Evolutionary conservation across 1,139 yeast species (phyloP), one percentile per base, ranked within the genome.

Genomic region (Pneumocystis carinii): DNA sequence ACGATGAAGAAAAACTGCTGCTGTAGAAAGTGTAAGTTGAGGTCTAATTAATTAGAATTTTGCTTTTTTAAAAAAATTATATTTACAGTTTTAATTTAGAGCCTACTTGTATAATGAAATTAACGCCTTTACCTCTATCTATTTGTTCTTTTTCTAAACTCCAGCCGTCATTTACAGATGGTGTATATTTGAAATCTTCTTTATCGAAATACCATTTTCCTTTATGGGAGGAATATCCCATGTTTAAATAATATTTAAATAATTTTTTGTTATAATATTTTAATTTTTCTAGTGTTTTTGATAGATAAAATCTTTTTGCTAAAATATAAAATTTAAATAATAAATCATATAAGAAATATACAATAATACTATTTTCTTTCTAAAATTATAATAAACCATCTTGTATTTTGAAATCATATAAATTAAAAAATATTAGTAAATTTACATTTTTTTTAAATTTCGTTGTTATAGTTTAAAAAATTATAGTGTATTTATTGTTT

Each of bases 1-100:
- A 63, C 84, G 72, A 66, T 81, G 84, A 63, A 80, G 73, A 66
- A 75, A 78, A 24, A 74, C 73, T n/a, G 80, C 70, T 0, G 83
- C 83, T 1, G 81, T 77, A 66, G 78, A 74, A 0, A 80, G 74
- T 15, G 82, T 78, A 62, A 77, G 75, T 60, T 79, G 74, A 2
- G 83, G 81, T 29, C 64, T 62, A 37, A 4, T 41, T 27, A 14
- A 14, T 37, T 57, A 37, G 42, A 1, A 37, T 36, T 29, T 3
- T 19, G n/a, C 10, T 17, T 19, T 24, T 36, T 61, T 14, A 5
- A 27, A 36, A 37, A 17, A 39, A 37, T 29, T 37, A 57, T 48
- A n/a, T 48, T 24, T 39, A 42, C 64, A 81, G 70, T 61, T 77
- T 73, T 57, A 81, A 71, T 63, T 74, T 74, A 55, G 74, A 69